Base-by-base conservation (phyloP, 192 early-diverging fungal genomes). In the Coemansia sp. region DNA sequence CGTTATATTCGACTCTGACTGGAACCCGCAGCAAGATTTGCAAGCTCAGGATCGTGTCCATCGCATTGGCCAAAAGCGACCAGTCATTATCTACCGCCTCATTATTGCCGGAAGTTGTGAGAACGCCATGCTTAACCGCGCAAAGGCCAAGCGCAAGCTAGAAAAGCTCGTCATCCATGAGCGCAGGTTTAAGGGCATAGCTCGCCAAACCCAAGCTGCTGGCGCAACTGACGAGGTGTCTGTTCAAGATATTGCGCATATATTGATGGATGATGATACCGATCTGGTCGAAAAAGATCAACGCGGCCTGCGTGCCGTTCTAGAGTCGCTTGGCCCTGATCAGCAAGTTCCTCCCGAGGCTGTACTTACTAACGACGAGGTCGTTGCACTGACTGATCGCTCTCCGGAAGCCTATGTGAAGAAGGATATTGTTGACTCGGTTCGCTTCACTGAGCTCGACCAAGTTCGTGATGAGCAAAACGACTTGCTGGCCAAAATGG, bases 21-120 rank as follows among this genome's bases (percentile, higher is more conserved):
- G 96, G 95, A 99, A 99, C 71, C 97, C 96, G n/a, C 97, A 99
- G 89, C 92, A 93, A 79, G 97, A 98, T 76, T 75, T 98, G 63
- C 96, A 99, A 74, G 96, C 97, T 10, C 93, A 96, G 78, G 96
- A 98, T 79, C 91, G 97, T 44, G 96, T 93, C 2, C 97, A 99
- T 75, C 89, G 96, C 59, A 97, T 99, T 71, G 97, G 97, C 31
- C 97, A 99, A 72, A 93, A 88, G 4, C 91, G 87, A 41, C 96
- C 95, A 1, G 96, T 99, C 0, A 86, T 97, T 24, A 87, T 99
- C 49, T 99, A 97, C 72, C 86, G 97, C 6, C 80, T 99, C 12
- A 89, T 96, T 31, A 91, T 94, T 5, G 89, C 86, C 34, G 92
- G 93, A 34, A 93, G 94, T 24, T 90, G 96, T 57, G 97, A 99